Conservation (phyloP, 805 yeast genomes). For the Metschnikowia kunwiensis region DNA sequence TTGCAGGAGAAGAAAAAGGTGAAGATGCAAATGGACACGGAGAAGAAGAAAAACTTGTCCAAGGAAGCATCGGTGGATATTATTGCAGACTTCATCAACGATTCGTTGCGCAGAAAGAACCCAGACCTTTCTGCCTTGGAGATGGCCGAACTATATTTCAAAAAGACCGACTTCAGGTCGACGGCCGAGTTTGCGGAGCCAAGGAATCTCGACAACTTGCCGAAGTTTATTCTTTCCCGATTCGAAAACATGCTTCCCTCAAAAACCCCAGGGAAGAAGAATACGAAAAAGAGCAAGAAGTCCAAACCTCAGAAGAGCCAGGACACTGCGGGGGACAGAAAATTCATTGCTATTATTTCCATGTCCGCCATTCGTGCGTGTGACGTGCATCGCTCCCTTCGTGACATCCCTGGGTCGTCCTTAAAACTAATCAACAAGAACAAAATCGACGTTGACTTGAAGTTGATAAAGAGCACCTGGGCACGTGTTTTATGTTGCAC, state of each 20-base stretch:
- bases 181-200: slow-evolving; percentile 53
- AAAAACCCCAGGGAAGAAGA: slow-evolving; percentile 25
- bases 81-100: slow-evolving; percentile 66
- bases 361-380: slow-evolving; percentile 86
- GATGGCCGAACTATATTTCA: slow-evolving; percentile 59
- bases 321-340: slow-evolving; percentile 28
- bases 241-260: slow-evolving; percentile 47
- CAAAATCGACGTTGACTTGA: slow-evolving; percentile 61
- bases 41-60: slow-evolving; percentile 56
- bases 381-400: slow-evolving; percentile 68
- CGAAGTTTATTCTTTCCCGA: slow-evolving; percentile 50
- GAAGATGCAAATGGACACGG: slow-evolving; percentile 63
- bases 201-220: slow-evolving; percentile 55
- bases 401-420: slow-evolving; percentile 49
- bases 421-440: slow-evolving; percentile 75
- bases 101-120: slow-evolving; percentile 54
- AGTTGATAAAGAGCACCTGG: slow-evolving; percentile 40
- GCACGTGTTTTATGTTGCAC: slow-evolving; percentile 60
- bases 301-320: slow-evolving; percentile 23
- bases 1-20: slow-evolving; percentile 62
- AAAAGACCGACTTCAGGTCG: slow-evolving; percentile 55
- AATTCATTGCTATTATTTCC: slow-evolving; percentile 53
- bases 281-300: slow-evolving; percentile 26
- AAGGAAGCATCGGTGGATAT: slow-evolving; percentile 48
- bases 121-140: slow-evolving; percentile 74